Evolutionary conservation across 306 rosid genomes (phyloP).

Genomic region (Cucumis cinereus): DNA sequence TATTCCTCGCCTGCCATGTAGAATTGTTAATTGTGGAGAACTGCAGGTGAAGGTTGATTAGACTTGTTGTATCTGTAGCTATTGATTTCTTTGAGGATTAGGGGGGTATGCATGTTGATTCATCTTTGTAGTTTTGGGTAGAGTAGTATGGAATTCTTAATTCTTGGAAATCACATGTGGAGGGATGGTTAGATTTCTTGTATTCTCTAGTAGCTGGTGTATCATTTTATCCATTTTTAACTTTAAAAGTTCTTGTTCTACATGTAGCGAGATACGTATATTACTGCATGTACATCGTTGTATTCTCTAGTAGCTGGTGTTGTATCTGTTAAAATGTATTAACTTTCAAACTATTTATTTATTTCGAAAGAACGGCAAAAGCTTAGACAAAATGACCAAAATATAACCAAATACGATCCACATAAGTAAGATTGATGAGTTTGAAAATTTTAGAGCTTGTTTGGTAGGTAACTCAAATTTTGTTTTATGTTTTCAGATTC

Average conservation of each 20-base stretch:
- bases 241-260: not conserved
- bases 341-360: too few relatives aligned
- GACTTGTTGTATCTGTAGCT: not conserved
- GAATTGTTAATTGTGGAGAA: constrained; percentile 66
- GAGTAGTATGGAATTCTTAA: not conserved
- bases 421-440: too few relatives aligned
- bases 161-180: not conserved
- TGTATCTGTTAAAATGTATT: too few relatives aligned
- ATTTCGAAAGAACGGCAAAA: too few relatives aligned
- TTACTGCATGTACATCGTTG: too few relatives aligned
- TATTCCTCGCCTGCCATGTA: constrained; percentile 62
- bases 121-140: not conserved
- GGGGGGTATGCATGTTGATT: not conserved
- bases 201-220: not conserved
- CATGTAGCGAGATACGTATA: not conserved
- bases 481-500: too few relatives aligned
- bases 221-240: not conserved
- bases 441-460: too few relatives aligned
- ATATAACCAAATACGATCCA: too few relatives aligned
- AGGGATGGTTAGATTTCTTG: not conserved
- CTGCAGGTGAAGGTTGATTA: constrained; percentile 39
- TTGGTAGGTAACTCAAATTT: too few relatives aligned
- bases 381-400: too few relatives aligned
- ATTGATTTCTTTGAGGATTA: not conserved
- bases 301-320: too few relatives aligned